Evolutionary conservation across 768 basidiomycete species (phyloP).

Genomic region (Suillus sp.): DNA sequence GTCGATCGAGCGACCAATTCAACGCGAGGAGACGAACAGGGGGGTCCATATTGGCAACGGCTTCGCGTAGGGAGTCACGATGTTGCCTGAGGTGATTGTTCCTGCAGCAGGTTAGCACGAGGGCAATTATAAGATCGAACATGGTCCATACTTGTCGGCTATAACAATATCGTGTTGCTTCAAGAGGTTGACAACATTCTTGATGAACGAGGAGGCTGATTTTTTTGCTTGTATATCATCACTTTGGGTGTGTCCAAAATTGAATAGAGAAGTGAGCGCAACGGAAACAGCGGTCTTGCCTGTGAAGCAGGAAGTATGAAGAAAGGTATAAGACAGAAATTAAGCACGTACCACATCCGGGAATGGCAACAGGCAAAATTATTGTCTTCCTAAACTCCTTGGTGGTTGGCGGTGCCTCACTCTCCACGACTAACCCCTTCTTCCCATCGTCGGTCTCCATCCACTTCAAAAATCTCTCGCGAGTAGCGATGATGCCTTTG

Average conservation of each 20-base stretch:
- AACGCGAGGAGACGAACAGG: slow-evolving; percentile 21
- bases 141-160: slow-evolving; percentile 76
- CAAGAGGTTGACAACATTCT: slow-evolving; percentile 33
- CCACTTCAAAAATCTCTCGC: background rate
- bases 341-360: slow-evolving; percentile 78
- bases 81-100: slow-evolving; percentile 91
- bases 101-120: slow-evolving; percentile 37
- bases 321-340: background rate
- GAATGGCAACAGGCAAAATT: slow-evolving; percentile 86
- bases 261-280: slow-evolving; percentile 77
- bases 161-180: slow-evolving; percentile 75
- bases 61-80: slow-evolving; percentile 66
- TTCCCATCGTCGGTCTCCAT: background rate
- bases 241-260: slow-evolving; percentile 90
- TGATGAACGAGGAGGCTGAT: slow-evolving; percentile 66
- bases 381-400: slow-evolving; percentile 61
- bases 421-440: background rate
- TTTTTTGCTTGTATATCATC: slow-evolving; percentile 87
- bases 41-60: slow-evolving; percentile 43
- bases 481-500: slow-evolving; percentile 71
- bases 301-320: slow-evolving; percentile 28
- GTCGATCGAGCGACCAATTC: background rate
- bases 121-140: background rate
- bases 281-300: slow-evolving; percentile 89
- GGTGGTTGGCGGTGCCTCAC: background rate